Conservation (phyloP, 2,329 filamentous ascomycete genomes). For the Exophiala viscosa region DNA sequence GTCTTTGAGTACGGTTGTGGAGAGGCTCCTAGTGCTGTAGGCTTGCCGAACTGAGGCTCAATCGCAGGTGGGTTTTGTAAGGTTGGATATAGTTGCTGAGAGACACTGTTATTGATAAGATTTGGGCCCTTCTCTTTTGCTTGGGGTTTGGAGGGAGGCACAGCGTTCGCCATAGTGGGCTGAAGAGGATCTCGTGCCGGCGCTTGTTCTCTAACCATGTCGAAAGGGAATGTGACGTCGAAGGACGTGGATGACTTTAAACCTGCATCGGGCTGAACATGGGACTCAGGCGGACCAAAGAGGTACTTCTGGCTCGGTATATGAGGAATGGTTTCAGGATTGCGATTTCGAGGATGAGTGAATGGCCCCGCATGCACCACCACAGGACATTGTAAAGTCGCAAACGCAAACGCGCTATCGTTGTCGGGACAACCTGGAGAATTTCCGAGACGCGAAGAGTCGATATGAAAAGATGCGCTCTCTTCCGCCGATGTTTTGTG, state of each 20-base stretch:
- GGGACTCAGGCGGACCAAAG: slow-evolving; percentile 1
- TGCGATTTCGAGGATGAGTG: background rate
- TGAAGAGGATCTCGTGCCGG: slow-evolving; percentile 38
- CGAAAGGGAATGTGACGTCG: slow-evolving; percentile 24
- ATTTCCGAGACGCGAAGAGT: no score
- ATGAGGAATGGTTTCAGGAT: background rate
- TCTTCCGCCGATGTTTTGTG: background rate
- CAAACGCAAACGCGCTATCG: background rate
- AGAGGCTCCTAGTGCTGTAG: slow-evolving; percentile 51
- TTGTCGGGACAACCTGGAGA: slow-evolving; percentile 4
- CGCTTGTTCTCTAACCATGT: slow-evolving; percentile 53
- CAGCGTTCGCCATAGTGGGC: slow-evolving; percentile 37
- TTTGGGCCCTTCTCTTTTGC: slow-evolving; percentile 27
- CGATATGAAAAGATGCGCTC: no score
- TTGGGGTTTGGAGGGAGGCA: slow-evolving; percentile 26
- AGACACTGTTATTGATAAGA: background rate
- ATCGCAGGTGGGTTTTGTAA: slow-evolving; percentile 7
- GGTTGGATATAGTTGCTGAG: slow-evolving; percentile 12
- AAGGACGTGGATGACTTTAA: slow-evolving; percentile 2
- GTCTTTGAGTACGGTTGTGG: slow-evolving; percentile 43
- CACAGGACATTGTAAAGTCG: background rate
- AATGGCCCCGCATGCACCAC: background rate
- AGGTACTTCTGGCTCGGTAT: slow-evolving; percentile 2
- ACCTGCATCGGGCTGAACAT: background rate
- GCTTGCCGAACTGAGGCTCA: slow-evolving; percentile 56